Evolutionary conservation across 805 yeast species (phyloP), one percentile per base, ranked within the genome.

Genomic region (Gaillardinia entomophila): DNA sequence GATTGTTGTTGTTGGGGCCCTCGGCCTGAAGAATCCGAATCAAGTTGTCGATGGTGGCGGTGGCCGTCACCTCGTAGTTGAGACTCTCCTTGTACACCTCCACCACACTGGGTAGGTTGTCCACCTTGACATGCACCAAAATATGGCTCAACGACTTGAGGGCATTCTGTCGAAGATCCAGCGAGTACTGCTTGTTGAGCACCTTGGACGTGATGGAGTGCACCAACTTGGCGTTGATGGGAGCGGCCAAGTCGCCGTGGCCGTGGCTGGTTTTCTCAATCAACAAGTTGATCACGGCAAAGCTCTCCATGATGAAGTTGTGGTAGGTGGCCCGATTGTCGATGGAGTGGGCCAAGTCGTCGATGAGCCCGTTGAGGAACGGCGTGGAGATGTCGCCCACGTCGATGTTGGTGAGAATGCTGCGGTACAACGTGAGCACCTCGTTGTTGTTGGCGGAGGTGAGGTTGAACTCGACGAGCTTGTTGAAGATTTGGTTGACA

Each of bases 111-210:
- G 38, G 37, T 3, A 42, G 31, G 2, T 30, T 24, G 2, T 33
- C 40, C 6, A 33, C 31, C 11, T 45, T 24, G 4, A 41, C 32
- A 13, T 37, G 29, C 5, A 38, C 28, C 6, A 50, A 16, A 4
- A 52, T 36, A 5, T 53, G 54, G 4, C 60, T 48, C 20, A 58
- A 38, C 4, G 55, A 43, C 1, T 39, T 34, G 15, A 60, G 42
- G 11, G 58, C 43, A 12, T 45, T 38, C 30, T 53, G 57, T 28
- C 58, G 42, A 16, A 60, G 40, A 14, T 58, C 65, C 31, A 57
- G 45, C 2, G 65, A 46, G 32, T 52, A 55, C 13, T 42, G 40
- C 24, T 51, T 53, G 25, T 50, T 43, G 10, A 41, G 35, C 16
- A 47, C 39, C 28, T 48, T 54, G 13, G 22, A 32, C 14, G 43